A percentile compares a stretch with the other conserved stretches of the same genome.
phyloP scores from a whole-genome alignment of 306 rosid genomes.

The Prosopis cineraria region DNA sequence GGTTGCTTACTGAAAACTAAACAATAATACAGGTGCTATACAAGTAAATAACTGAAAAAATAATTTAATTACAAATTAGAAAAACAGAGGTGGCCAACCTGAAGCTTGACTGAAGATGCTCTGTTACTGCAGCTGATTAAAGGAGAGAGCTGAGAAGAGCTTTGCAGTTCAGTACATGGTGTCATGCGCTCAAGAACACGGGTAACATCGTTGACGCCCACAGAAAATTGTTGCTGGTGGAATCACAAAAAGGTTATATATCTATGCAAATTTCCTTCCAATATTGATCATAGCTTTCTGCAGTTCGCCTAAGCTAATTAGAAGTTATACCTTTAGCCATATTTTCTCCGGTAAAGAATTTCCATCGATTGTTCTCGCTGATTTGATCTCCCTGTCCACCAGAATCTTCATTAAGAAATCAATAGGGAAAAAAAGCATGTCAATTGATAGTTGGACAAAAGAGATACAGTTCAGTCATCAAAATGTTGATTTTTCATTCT shows the following conservation, averaged over 20 bases:
- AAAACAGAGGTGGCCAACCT: conserved; percentile 46
- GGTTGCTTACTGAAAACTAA: background rate
- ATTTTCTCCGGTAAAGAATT: conserved; percentile 69
- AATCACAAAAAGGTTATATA: conserved; percentile 13
- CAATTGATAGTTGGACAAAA: background rate
- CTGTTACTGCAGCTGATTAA: conserved; percentile 31
- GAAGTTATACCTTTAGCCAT: conserved; percentile 67
- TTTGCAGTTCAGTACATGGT: conserved; percentile 42
- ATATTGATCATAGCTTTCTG: background rate
- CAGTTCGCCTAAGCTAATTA: conserved; percentile 8
- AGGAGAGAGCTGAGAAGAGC: conserved; percentile 26
- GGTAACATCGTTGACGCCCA: conserved; percentile 86
- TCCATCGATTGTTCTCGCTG: conserved; percentile 51
- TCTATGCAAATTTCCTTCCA: background rate
- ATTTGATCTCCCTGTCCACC: conserved; percentile 56
- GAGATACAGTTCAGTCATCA: background rate
- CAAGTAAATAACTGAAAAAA: background rate
- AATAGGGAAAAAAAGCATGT: conserved; percentile 2
- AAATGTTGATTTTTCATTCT: conserved; percentile 13
- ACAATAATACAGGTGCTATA: background rate
- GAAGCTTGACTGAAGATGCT: conserved; percentile 52
- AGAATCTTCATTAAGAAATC: conserved; percentile 17
- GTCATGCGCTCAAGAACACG: conserved; percentile 81
- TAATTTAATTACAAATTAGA: background rate
- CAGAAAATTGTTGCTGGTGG: conserved; percentile 73